A percentile compares a stretch with the other conserved stretches of the same genome.
phyloP scores from a whole-genome alignment of 2,329 filamentous ascomycete species.

The Colletotrichum lini region DNA sequence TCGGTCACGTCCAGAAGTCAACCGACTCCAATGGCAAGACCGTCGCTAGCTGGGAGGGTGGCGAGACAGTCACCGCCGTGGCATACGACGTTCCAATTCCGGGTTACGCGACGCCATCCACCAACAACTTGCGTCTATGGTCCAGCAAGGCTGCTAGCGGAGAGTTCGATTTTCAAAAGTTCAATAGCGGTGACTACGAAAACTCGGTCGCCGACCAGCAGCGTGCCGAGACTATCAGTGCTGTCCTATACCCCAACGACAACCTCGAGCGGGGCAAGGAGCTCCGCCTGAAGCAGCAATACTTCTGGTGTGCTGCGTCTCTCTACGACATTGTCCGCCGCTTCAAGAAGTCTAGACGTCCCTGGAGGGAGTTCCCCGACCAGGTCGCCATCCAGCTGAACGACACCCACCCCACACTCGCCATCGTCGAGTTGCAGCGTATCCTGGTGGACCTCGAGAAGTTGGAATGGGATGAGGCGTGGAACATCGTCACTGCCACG shows the following conservation, averaged over 20 bases:
- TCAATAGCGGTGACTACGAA: conserved; percentile 98
- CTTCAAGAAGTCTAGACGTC: conserved; percentile 96
- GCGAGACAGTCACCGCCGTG: conserved; percentile 91
- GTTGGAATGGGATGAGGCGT: conserved; percentile 93
- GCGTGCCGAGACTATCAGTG: conserved; percentile 98
- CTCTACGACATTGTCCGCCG: conserved; percentile 95
- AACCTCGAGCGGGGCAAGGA: conserved; percentile 98
- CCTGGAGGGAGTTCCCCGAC: conserved; percentile 93
- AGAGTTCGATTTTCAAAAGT: conserved; percentile 99
- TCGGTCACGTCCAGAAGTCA: conserved; percentile 84
- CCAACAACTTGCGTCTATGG: conserved; percentile 97
- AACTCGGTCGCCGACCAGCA: conserved; percentile 98
- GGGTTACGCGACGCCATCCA: conserved; percentile 89
- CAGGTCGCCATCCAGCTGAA: conserved; percentile 98
- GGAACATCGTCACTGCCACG: conserved; percentile 82
- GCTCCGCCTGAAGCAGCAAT: conserved; percentile 97
- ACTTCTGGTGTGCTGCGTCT: conserved; percentile 99
- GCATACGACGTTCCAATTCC: conserved; percentile 96
- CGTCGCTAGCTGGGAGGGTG: conserved; percentile 86
- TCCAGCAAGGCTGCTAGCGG: conserved; percentile 97
- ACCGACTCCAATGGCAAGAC: conserved; percentile 83
- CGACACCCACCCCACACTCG: conserved; percentile 96
- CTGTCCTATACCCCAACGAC: conserved; percentile 97
- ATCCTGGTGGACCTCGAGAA: conserved; percentile 92
- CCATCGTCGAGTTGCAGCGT: conserved; percentile 94